Base-by-base conservation (phyloP, 2,329 filamentous ascomycete genomes). In the Alternaria ventricosa region DNA sequence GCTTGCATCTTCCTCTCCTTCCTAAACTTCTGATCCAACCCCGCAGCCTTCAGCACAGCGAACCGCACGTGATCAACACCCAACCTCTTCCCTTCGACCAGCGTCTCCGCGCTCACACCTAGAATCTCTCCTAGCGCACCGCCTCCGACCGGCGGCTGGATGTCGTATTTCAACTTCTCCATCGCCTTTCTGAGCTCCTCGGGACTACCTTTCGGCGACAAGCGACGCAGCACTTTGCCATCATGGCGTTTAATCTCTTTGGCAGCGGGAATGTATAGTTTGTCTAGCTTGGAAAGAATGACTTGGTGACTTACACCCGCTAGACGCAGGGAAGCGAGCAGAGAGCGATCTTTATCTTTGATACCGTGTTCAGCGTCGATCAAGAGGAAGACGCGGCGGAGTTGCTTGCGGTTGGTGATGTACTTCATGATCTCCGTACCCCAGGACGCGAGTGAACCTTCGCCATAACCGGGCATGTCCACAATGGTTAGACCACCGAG, bases 381-480 rank as follows among this genome's bases (percentile, higher is more conserved):
- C 3, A 92, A 83, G 41, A 93, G 78, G 71, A 91, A 92, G 0
- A 86, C 87, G 57, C 88, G 81, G 10, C 87, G 82, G 46, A 91
- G 81, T 80, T 92, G 87, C 71, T 86, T 88, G 65, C 90, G 83
- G 46, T 83, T 82, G 66, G 84, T 81, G 30, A 93, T 76, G 78
- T 91, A 92, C 75, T 91, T 91, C 81, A 91, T 83, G 63, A 91
- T 90, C 76, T 92, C 87, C 23, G 78, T 74, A 0, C 90, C 90
- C 89, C 90, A 92, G 70, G 87, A 86, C 9, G 82, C 77, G 33
- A 85, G 79, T 71, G 87, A 88, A 1, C 86, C 89, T 60, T 87
- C 84, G 5, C 90, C 90, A 72, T 92, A 92, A 0, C 90, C 90
- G 1, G 90, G 90, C 86, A 90, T 90, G 76, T 93, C 90, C 20